A percentile compares a stretch with the other conserved stretches of the same genome.
These are phyloP conservation scores for Knoxdaviesia proteae DNA, from an alignment of 2,329 filamentous ascomycete genomes.

Conservation along the genomic window DNA sequence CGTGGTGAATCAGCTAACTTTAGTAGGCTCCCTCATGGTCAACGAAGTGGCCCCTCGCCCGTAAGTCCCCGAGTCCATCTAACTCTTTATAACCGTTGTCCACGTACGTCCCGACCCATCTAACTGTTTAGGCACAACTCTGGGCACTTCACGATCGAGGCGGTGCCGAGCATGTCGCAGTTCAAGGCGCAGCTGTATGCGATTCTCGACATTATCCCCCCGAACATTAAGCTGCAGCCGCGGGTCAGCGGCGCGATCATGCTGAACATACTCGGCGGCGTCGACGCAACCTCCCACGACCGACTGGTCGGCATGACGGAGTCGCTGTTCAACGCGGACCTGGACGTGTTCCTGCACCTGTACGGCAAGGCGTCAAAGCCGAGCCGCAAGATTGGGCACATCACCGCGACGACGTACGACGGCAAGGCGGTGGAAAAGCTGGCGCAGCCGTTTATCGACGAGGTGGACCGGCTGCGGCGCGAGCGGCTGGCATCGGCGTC, in stretches of 20 bases:
- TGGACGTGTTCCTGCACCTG: constrained; percentile 49
- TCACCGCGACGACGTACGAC: constrained; percentile 56
- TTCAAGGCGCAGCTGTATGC: constrained; percentile 78
- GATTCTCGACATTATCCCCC: constrained; percentile 47
- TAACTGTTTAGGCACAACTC: constrained; percentile 46
- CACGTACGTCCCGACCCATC: constrained; percentile 12
- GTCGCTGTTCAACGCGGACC: constrained; percentile 19
- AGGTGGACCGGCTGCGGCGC: constrained; percentile 37
- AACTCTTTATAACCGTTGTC: no score
- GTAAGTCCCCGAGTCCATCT: constrained; percentile 4
- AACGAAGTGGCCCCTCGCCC: constrained; percentile 70
- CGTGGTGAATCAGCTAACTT: constrained; percentile 3
- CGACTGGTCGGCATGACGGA: constrained; percentile 24
- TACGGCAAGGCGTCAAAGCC: constrained; percentile 83
- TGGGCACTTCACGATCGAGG: constrained; percentile 89
- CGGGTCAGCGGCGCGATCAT: constrained; percentile 47
- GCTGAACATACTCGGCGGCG: constrained; percentile 61
- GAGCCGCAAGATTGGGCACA: constrained; percentile 84
- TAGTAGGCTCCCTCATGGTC: constrained; percentile 41
- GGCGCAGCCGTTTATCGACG: constrained; percentile 47
- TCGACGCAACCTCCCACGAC: constrained; percentile 40
- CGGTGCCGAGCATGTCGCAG: constrained; percentile 67
- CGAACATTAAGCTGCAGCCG: constrained; percentile 31
- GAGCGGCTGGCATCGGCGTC: constrained; percentile 18
- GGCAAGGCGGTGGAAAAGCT: constrained; percentile 37